These are phyloP conservation scores for Leptographium galeiforme DNA, from an alignment of 2,329 filamentous ascomycete genomes.

Conservation along the genomic window DNA sequence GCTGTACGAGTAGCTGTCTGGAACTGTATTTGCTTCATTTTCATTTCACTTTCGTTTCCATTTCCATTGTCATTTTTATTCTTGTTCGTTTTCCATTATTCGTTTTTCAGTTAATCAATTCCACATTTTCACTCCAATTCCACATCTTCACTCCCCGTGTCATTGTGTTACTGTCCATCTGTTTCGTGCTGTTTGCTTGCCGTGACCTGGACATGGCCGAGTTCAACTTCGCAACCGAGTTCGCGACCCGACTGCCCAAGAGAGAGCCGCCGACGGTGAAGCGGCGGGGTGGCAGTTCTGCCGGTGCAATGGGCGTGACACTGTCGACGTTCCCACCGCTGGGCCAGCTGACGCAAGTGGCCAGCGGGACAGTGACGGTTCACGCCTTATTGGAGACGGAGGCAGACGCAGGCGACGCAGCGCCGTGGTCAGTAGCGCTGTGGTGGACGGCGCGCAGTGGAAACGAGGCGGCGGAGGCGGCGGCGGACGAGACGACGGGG, in stretches of 20 bases:
- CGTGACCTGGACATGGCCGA: not conserved
- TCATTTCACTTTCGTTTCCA: too few relatives aligned
- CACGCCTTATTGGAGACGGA: constrained; percentile 58
- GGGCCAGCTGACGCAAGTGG: constrained; percentile 56
- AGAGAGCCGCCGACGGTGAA: not conserved
- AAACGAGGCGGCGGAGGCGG: not conserved
- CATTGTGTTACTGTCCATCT: too few relatives aligned
- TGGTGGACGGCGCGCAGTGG: constrained; percentile 44
- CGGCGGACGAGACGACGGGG: not conserved
- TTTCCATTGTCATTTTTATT: too few relatives aligned
- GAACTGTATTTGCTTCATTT: too few relatives aligned
- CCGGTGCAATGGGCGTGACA: constrained; percentile 2
- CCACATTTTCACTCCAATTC: too few relatives aligned
- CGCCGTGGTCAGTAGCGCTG: constrained; percentile 56
- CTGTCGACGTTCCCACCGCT: constrained; percentile 50
- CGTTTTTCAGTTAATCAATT: too few relatives aligned
- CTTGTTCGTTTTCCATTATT: too few relatives aligned
- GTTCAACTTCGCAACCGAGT: constrained; percentile 11
- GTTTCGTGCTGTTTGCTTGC: too few relatives aligned
- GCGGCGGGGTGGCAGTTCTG: not conserved
- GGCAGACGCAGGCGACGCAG: constrained; percentile 27
- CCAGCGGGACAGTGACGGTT: constrained; percentile 38
- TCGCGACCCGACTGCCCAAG: constrained; percentile 8
- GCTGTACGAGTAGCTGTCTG: too few relatives aligned
- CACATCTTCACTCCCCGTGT: too few relatives aligned